Evolutionary conservation across 495 filamentous ascomycete species (phyloP).

Genomic region (Glutinoglossum americanum): DNA sequence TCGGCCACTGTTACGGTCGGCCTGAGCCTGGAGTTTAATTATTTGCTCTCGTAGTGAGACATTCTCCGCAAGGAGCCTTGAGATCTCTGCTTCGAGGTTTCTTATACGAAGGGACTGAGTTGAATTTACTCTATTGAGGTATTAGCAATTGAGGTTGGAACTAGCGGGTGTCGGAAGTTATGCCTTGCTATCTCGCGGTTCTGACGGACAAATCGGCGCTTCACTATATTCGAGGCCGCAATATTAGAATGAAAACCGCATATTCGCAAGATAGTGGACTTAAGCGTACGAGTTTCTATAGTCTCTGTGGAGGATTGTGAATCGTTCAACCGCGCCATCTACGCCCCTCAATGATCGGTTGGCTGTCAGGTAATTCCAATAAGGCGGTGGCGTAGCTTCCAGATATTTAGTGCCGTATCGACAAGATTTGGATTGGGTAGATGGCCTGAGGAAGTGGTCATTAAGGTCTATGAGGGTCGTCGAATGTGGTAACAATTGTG

Average conservation of each 20-base stretch:
- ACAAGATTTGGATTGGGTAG: neutral
- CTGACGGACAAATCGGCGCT: conserved; percentile 69
- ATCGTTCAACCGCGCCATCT: conserved; percentile 88
- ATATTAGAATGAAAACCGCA: neutral
- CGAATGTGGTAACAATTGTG: conserved; percentile 4
- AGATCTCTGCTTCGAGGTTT: conserved; percentile 62
- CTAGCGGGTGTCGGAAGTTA: neutral
- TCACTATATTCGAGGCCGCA: conserved; percentile 33
- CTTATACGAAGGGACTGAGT: conserved; percentile 79
- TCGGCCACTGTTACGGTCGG: conserved; percentile 27
- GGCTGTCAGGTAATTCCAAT: neutral
- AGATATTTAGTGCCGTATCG: neutral
- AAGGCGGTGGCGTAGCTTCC: neutral
- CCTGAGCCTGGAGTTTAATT: conserved; percentile 42
- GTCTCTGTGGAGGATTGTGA: conserved; percentile 42
- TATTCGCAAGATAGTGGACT: neutral
- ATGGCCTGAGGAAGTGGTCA: neutral
- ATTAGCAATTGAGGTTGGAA: neutral
- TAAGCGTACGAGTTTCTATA: conserved; percentile 55
- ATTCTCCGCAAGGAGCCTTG: conserved; percentile 70
- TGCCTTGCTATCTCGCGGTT: conserved; percentile 73
- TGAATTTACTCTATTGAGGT: conserved; percentile 45
- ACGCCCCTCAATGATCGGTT: neutral
- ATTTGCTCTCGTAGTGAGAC: conserved; percentile 61
- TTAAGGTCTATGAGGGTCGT: neutral